Conservation (phyloP, 2,329 filamentous ascomycete species). For the Pseudopyricularia cyperi region DNA sequence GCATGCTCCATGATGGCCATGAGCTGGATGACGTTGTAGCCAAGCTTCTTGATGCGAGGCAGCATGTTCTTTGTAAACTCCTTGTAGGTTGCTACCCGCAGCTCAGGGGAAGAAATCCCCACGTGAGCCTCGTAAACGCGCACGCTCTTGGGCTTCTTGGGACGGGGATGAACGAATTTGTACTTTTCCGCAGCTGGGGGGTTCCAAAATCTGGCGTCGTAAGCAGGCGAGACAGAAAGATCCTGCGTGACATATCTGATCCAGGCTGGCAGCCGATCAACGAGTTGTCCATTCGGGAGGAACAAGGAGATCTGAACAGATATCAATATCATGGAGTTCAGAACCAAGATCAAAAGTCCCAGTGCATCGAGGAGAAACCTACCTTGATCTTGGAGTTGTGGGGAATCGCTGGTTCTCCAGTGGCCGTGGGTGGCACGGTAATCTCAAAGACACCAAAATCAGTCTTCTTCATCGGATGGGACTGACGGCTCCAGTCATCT, state of each 20-base stretch:
- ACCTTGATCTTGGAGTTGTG: slow-evolving; percentile 98
- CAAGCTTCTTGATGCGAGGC: slow-evolving; percentile 75
- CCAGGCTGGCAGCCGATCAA: slow-evolving; percentile 89
- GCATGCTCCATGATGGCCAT: slow-evolving; percentile 99
- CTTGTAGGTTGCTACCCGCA: slow-evolving; percentile 85
- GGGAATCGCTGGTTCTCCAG: slow-evolving; percentile 67
- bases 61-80: slow-evolving; percentile 92
- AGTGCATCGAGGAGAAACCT: slow-evolving; percentile 8
- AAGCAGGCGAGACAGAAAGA: slow-evolving; percentile 73
- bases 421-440: slow-evolving; percentile 49
- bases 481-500: slow-evolving; percentile 78
- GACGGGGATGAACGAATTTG: slow-evolving; percentile 69
- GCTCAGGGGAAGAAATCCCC: slow-evolving; percentile 86
- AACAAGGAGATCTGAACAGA: slow-evolving; percentile 62
- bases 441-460: slow-evolving; percentile 81
- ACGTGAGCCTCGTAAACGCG: slow-evolving; percentile 98
- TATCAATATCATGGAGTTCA: not conserved
- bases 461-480: slow-evolving; percentile 80
- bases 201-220: slow-evolving; percentile 96
- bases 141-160: slow-evolving; percentile 72
- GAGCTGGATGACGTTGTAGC: slow-evolving; percentile 95
- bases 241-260: slow-evolving; percentile 97
- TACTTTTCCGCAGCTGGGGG: slow-evolving; percentile 67
- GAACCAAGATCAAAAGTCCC: not conserved
- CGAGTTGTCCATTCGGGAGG: slow-evolving; percentile 62